phyloP scores from a whole-genome alignment of 768 basidiomycete species.

The Crepidotus variabilis region DNA sequence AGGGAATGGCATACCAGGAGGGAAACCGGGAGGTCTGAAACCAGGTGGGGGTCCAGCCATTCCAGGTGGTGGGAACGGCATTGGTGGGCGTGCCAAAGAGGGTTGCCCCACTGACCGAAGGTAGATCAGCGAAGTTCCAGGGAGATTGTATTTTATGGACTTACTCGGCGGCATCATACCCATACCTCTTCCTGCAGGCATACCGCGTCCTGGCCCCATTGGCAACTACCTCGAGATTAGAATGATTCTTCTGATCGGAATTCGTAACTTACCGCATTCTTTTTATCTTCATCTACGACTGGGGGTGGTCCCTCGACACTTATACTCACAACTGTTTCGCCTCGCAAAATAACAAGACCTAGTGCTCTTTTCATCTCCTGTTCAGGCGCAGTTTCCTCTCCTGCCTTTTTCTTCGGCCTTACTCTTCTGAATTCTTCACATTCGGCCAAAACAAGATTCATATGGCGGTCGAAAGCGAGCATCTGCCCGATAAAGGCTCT shows the following conservation, averaged over 20 bases:
- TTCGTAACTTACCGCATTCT: constrained; percentile 56
- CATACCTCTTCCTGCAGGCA: constrained; percentile 96
- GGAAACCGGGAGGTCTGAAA: constrained; percentile 81
- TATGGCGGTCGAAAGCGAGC: constrained; percentile 99
- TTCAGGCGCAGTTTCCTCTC: constrained; percentile 70
- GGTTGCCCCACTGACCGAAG: constrained; percentile 51
- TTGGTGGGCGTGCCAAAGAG: constrained; percentile 63
- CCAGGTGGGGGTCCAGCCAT: constrained; percentile 88
- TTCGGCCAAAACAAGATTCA: constrained; percentile 98
- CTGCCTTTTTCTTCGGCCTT: constrained; percentile 86
- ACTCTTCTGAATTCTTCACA: constrained; percentile 97
- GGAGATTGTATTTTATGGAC: constrained; percentile 22
- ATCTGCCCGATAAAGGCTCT: constrained; percentile 95
- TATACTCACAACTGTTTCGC: constrained; percentile 94
- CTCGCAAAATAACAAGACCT: constrained; percentile 94
- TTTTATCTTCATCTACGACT: constrained; percentile 84
- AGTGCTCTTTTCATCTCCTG: constrained; percentile 96
- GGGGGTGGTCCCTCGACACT: constrained; percentile 96
- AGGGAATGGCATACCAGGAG: constrained; percentile 74
- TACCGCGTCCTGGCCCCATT: constrained; percentile 88
- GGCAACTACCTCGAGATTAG: constrained; percentile 51
- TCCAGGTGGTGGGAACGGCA: constrained; percentile 65
- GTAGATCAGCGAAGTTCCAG: constrained; percentile 3
- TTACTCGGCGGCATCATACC: constrained; percentile 87
- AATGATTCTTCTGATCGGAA: constrained; percentile 1